Base-by-base conservation (phyloP, 768 basidiomycete genomes). In the Suillus subluteus region DNA sequence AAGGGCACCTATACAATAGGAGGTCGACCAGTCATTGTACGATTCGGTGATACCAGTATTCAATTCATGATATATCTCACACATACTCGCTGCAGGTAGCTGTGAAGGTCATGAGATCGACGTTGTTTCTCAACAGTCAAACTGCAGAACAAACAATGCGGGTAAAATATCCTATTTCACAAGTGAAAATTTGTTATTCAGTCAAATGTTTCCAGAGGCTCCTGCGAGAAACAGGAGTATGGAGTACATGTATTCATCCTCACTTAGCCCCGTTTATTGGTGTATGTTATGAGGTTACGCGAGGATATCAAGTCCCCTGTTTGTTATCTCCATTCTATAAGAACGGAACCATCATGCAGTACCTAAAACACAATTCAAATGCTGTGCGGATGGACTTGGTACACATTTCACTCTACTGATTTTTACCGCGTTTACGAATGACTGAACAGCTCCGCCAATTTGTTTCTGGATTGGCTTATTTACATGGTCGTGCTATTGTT, bases 261-360 rank as follows among this genome's bases (percentile, higher is more conserved):
- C 72, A 75, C 46, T 56, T 78, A 54, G 71, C 68, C 32, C 73
- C 73, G 3, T 75, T 76, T 44, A 66, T 75, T 7, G 75, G 75
- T 35, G 44, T 65, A 38, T 65, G 70, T 65, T 70, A 66, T 38
- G 74, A 77, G 12, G 12, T 13, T 58, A 58, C 71, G 61, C 63
- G 68, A 26, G 67, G 63, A 37, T 23, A 67, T 32, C 63, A 65
- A 16, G 62, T 69, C 35, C 75, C 75, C 23, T 75, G 74, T 15
- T 52, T 89, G 86, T 85, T 89, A 0, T 88, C 88, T 6, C 83
- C 84, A 3, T 90, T 87, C 86, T 88, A 86, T 71, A 79, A 82
- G 41, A 87, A 88, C 62, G 87, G 87, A 8, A 86, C 83, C 7
- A 78, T 89, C 63, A 79, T 77, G 65, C 74, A 82, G 18, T 89